These are phyloP conservation scores for Ceratocystiopsis sp. DNA, from an alignment of 2,329 filamentous ascomycete species.

Conservation along the genomic window DNA sequence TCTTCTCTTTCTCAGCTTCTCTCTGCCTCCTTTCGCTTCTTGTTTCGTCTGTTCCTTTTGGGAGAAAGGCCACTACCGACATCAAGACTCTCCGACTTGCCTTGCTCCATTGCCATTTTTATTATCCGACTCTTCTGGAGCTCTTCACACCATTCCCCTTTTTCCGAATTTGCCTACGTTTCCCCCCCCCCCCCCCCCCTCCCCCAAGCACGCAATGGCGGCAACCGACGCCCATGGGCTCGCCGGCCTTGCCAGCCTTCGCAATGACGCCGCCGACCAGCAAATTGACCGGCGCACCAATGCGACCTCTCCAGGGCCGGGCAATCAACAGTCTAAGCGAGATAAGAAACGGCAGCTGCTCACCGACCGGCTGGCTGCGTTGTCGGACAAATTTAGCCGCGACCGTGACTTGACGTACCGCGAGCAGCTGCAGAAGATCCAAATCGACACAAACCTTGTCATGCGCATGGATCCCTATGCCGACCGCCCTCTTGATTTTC, in stretches of 20 bases:
- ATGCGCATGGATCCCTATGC: slow-evolving; percentile 71
- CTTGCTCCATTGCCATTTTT: no score
- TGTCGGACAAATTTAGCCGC: slow-evolving; percentile 61
- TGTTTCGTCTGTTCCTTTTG: no score
- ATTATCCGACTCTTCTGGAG: not conserved
- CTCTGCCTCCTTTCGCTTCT: no score
- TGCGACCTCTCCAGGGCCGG: slow-evolving; percentile 16
- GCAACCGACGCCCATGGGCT: slow-evolving; percentile 4
- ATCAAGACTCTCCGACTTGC: no score
- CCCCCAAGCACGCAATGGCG: slow-evolving; percentile 1
- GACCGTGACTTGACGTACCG: slow-evolving; percentile 75
- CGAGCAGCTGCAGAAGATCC: slow-evolving; percentile 79
- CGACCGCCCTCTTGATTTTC: slow-evolving; percentile 24
- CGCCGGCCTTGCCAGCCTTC: slow-evolving; percentile 1
- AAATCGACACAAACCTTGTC: slow-evolving; percentile 75
- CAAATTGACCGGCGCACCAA: slow-evolving; percentile 11
- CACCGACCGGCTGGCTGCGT: slow-evolving; percentile 57
- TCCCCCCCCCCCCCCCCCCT: not conserved
- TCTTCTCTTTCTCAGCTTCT: no score
- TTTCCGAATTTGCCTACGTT: no score
- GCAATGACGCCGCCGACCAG: slow-evolving; percentile 1
- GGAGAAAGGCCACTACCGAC: no score
- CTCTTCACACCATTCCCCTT: not conserved
- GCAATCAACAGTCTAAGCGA: slow-evolving; percentile 48
- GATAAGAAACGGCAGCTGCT: slow-evolving; percentile 79